Evolutionary conservation across 192 early-diverging fungal genomes (phyloP).

Genomic region (Gigaspora rosea): DNA sequence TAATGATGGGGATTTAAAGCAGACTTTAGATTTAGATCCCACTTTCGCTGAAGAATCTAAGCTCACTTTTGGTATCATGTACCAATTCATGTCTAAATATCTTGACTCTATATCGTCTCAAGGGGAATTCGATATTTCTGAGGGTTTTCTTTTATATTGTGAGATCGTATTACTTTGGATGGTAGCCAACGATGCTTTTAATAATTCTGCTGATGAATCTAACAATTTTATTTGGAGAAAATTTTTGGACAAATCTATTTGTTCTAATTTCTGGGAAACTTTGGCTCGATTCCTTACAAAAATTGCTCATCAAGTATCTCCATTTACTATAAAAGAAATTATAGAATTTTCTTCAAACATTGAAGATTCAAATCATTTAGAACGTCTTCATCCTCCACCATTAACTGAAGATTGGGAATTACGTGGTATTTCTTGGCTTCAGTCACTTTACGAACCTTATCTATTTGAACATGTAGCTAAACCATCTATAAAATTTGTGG

Average conservation of each 20-base stretch:
- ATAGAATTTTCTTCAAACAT: not conserved
- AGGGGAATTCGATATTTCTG: conserved; percentile 13
- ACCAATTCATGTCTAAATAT: conserved; percentile 43
- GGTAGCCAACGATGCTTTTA: conserved; percentile 42
- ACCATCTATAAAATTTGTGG: not conserved
- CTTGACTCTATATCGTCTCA: conserved; percentile 18
- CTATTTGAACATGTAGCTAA: conserved; percentile 2
- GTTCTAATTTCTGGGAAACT: conserved; percentile 40
- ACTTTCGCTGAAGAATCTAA: conserved; percentile 41
- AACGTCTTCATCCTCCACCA: conserved; percentile 33
- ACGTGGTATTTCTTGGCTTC: conserved; percentile 53
- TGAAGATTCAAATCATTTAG: conserved; percentile 15
- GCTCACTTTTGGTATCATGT: conserved; percentile 42
- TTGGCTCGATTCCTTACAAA: conserved; percentile 42
- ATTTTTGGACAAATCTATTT: conserved; percentile 15
- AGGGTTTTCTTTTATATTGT: conserved; percentile 52
- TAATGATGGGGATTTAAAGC: not conserved
- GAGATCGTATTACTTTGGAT: conserved; percentile 56
- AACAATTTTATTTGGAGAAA: conserved; percentile 31
- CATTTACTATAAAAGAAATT: conserved; percentile 33
- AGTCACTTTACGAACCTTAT: not conserved
- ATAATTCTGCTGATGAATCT: conserved; percentile 30
- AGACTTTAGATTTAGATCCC: conserved; percentile 24
- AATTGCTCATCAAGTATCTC: conserved; percentile 35
- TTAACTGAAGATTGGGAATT: conserved; percentile 54